Conservation (phyloP, 192 early-diverging fungal species). For the Backusella parvicylindrica region DNA sequence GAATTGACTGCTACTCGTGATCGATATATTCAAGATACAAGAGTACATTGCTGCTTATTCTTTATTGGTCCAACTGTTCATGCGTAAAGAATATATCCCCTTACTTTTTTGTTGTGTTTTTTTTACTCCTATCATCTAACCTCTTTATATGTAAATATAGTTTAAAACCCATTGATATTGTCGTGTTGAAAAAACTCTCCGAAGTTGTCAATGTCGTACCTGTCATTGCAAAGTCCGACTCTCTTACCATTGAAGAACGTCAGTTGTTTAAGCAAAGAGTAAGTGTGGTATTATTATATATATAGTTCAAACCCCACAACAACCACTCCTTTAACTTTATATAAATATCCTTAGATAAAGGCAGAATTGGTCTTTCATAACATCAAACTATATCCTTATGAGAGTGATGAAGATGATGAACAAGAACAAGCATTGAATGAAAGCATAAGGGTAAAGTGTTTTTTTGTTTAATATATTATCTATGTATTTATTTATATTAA, state of each 20-base stretch:
- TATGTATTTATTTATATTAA: neutral
- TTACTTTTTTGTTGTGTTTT: constrained; percentile 7
- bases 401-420: constrained; percentile 81
- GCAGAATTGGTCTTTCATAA: constrained; percentile 90
- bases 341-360: constrained; percentile 56
- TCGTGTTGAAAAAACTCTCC: constrained; percentile 77
- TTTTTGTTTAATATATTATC: neutral
- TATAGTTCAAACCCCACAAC: no score
- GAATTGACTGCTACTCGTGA: constrained; percentile 86
- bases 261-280: constrained; percentile 74
- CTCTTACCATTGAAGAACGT: constrained; percentile 80
- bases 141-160: constrained; percentile 26
- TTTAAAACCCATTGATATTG: constrained; percentile 82
- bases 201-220: constrained; percentile 85
- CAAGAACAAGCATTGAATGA: constrained; percentile 72
- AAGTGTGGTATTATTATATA: no score
- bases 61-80: constrained; percentile 96
- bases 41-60: constrained; percentile 92
- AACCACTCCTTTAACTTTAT: neutral
- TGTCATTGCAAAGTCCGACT: constrained; percentile 87
- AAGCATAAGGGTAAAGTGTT: constrained; percentile 34
- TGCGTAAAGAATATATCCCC: constrained; percentile 51
- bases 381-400: constrained; percentile 86
- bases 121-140: neutral
- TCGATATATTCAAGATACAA: constrained; percentile 87